phyloP scores from a whole-genome alignment of 2,329 filamentous ascomycete genomes.

The Rhexocercosporidium sp. region DNA sequence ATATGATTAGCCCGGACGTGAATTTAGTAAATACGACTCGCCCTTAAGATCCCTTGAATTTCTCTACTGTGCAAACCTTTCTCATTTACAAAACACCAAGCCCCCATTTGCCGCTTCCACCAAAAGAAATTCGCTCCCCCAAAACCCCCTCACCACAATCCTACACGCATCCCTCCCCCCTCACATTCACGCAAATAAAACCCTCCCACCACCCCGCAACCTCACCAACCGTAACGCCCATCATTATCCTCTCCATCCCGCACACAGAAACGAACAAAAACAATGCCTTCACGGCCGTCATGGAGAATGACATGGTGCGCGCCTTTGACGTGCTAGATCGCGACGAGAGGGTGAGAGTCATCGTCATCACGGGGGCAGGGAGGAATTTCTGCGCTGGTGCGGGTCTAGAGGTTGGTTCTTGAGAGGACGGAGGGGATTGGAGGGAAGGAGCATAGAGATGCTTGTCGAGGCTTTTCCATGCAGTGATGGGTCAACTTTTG shows the following conservation, averaged over 20 bases:
- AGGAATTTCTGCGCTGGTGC: conserved; percentile 60
- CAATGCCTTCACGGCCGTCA: conserved; percentile 70
- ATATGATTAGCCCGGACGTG: neutral
- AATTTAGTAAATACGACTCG: too few relatives aligned
- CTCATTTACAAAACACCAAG: neutral
- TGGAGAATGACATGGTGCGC: conserved; percentile 64
- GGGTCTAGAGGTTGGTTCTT: conserved; percentile 29
- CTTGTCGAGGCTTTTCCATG: too few relatives aligned
- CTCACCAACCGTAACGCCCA: neutral
- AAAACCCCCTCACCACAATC: neutral
- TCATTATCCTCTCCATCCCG: conserved; percentile 56
- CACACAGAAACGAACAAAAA: conserved; percentile 66
- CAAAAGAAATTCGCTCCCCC: neutral
- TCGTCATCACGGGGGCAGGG: conserved; percentile 58
- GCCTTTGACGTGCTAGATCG: conserved; percentile 56
- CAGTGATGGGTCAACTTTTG: too few relatives aligned
- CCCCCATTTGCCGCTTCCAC: neutral
- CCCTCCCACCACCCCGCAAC: neutral
- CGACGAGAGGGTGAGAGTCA: conserved; percentile 57
- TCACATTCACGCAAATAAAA: neutral
- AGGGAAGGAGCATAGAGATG: conserved; percentile 20
- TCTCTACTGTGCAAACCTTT: neutral
- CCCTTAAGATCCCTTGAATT: neutral
- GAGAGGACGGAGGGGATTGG: conserved; percentile 7
- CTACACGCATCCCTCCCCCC: neutral